Conservation (phyloP, 345 rosid species). For the Eucalyptus caleyi region DNA sequence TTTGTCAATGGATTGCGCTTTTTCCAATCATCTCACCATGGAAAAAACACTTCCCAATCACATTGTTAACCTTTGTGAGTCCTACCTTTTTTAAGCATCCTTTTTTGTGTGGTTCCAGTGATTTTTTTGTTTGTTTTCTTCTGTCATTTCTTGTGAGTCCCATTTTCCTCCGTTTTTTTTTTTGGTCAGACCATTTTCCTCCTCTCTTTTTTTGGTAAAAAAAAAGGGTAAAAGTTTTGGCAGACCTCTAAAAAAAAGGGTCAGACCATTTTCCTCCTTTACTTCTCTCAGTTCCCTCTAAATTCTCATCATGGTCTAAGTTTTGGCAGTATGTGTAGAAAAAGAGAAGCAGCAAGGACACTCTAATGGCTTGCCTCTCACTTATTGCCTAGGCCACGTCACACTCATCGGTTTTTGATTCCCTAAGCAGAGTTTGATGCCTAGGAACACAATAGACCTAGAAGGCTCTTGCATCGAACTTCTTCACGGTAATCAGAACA, state of each 20-base stretch:
- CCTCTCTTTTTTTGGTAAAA: no score
- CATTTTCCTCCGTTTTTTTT: not conserved
- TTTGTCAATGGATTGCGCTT: no score
- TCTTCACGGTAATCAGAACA: conserved; percentile 47
- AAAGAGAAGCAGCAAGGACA: no score
- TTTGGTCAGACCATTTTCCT: no score
- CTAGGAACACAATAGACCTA: conserved; percentile 58
- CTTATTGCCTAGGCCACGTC: not conserved
- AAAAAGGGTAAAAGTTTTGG: no score
- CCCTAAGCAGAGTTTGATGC: conserved; percentile 56
- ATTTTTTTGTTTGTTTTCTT: not conserved
- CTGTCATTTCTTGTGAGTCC: not conserved
- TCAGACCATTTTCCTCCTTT: not conserved
- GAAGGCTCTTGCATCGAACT: conserved; percentile 50
- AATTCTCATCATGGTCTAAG: not conserved
- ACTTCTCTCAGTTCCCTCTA: not conserved
- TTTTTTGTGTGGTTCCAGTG: not conserved
- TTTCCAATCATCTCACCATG: not conserved
- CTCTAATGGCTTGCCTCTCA: not conserved
- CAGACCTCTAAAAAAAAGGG: no score
- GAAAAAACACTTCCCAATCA: not conserved
- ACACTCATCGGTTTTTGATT: conserved; percentile 12
- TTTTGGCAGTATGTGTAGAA: not conserved
- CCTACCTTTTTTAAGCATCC: not conserved
- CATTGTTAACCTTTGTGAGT: not conserved